Evolutionary conservation across 179 eudicot species (phyloP).

Genomic region (Vitellaria paradoxa): DNA sequence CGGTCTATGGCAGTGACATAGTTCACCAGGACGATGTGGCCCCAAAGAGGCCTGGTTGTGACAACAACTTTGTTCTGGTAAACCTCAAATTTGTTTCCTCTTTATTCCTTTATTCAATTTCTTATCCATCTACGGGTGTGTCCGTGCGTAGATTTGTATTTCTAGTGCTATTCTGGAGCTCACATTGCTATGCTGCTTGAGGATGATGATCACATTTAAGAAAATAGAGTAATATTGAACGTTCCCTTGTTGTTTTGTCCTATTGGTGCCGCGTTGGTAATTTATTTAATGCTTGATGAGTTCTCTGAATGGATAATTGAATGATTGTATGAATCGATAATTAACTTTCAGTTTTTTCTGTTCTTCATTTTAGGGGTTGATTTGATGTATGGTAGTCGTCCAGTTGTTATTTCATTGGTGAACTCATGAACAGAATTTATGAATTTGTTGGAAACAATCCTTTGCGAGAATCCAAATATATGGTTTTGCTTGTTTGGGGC

Average conservation of each 20-base stretch:
- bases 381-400: too few relatives aligned
- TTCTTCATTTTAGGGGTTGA: too few relatives aligned
- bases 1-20: conserved; percentile 71
- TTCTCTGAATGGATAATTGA: background rate
- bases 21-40: conserved; percentile 84
- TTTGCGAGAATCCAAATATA: too few relatives aligned
- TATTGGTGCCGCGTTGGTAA: background rate
- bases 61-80: conserved; percentile 85
- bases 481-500: too few relatives aligned
- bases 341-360: too few relatives aligned
- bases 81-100: background rate
- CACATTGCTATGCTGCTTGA: too few relatives aligned
- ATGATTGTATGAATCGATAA: too few relatives aligned
- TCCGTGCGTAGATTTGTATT: background rate
- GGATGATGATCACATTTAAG: too few relatives aligned
- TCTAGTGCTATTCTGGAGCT: background rate
- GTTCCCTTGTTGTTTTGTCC: background rate
- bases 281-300: background rate
- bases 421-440: too few relatives aligned
- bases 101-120: background rate
- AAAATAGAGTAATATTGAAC: too few relatives aligned
- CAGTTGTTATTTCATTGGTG: too few relatives aligned
- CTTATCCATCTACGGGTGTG: background rate
- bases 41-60: conserved; percentile 87
- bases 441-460: too few relatives aligned